Percentiles rank a stretch among this genome's conserved stretches.
phyloP scores from a whole-genome alignment of 192 early-diverging fungal genomes.

The Funneliformis mosseae region DNA sequence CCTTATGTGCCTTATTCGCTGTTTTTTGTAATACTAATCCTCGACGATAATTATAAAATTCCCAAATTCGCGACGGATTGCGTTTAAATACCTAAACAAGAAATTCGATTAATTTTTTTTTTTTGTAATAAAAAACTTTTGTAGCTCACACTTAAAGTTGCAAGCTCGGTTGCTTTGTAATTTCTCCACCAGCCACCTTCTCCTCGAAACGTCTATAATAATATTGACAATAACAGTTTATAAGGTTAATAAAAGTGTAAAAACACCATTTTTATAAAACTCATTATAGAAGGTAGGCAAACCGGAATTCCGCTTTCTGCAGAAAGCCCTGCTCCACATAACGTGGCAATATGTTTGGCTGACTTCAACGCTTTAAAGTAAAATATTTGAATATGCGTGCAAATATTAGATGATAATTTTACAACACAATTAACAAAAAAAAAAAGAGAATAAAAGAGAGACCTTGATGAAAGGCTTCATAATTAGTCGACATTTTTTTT shows the following conservation, averaged over 20 bases:
- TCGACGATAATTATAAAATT: conserved; percentile 37
- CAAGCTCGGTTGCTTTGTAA: conserved; percentile 11
- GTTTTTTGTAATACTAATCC: conserved; percentile 26
- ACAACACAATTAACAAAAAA: background rate
- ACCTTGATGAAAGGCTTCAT: background rate
- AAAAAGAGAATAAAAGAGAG: background rate
- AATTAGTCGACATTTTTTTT: background rate
- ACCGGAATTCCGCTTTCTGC: conserved; percentile 32
- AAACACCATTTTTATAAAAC: background rate
- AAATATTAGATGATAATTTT: background rate
- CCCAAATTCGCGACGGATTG: conserved; percentile 34
- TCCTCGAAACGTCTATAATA: conserved; percentile 26
- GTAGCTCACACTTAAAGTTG: conserved; percentile 1
- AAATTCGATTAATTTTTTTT: background rate
- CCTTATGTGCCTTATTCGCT: conserved; percentile 32
- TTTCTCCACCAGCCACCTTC: conserved; percentile 26
- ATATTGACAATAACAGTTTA: background rate
- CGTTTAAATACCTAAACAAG: conserved; percentile 24
- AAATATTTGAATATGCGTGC: background rate
- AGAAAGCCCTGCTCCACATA: conserved; percentile 28
- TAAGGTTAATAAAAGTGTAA: background rate
- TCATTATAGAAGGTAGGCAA: background rate
- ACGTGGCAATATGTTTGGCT: conserved; percentile 20
- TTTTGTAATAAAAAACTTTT: background rate
- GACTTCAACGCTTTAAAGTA: background rate